Evolutionary conservation across 805 yeast species (phyloP).

Genomic region (Lipomyces spencermartinsiae): DNA sequence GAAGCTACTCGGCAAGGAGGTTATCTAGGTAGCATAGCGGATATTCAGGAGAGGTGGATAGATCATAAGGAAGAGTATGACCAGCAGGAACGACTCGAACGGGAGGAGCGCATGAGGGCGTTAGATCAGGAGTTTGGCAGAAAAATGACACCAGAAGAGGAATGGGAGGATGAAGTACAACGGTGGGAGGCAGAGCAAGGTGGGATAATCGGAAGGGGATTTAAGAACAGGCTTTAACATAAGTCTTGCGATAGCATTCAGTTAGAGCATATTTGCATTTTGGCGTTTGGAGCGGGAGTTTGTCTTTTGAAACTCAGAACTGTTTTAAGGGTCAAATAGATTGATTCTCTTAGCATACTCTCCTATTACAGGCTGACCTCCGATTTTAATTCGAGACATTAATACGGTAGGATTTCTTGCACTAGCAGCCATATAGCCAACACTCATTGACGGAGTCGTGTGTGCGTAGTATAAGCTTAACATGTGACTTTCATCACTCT

Average conservation of each 20-base stretch:
- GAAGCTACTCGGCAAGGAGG: slow-evolving; percentile 88
- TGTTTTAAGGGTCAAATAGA: not conserved
- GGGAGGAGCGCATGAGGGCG: slow-evolving; percentile 52
- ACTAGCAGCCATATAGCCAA: slow-evolving; percentile 12
- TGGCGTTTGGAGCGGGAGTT: slow-evolving; percentile 4
- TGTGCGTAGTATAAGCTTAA: slow-evolving; percentile 22
- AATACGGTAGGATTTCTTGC: slow-evolving; percentile 9
- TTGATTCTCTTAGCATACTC: not conserved
- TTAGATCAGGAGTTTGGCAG: slow-evolving; percentile 47
- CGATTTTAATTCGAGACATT: slow-evolving; percentile 16
- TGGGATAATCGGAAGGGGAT: slow-evolving; percentile 20
- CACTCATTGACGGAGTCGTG: slow-evolving; percentile 34
- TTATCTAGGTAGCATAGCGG: slow-evolving; percentile 56
- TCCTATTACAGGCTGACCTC: slow-evolving; percentile 11
- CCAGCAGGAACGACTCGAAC: slow-evolving; percentile 58
- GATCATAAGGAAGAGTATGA: slow-evolving; percentile 83
- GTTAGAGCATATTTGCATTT: not conserved
- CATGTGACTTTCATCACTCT: slow-evolving; percentile 6
- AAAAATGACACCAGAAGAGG: slow-evolving; percentile 64
- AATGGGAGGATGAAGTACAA: slow-evolving; percentile 69
- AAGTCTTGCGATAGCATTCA: not conserved
- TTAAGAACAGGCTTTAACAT: slow-evolving; percentile 14
- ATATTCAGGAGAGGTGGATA: slow-evolving; percentile 95
- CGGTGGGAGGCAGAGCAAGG: slow-evolving; percentile 60
- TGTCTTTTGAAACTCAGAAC: not conserved